A percentile compares a stretch with the other conserved stretches of the same genome.
Conservation (phyloP, 2,329 filamentous ascomycete genomes). For the Ophiostoma pallidulum region DNA sequence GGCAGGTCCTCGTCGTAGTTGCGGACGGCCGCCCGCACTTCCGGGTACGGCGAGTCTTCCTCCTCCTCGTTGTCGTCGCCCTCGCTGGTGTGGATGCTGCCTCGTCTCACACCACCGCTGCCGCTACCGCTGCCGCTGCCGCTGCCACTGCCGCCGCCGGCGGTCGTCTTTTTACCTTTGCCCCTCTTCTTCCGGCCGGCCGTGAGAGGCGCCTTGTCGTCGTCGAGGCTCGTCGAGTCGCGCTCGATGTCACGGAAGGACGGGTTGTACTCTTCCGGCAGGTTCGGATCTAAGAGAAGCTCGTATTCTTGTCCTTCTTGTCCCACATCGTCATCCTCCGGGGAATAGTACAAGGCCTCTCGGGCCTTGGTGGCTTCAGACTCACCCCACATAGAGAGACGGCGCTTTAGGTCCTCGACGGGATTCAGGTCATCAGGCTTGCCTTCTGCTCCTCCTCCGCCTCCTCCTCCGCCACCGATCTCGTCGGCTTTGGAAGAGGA, state of each 20-base stretch:
- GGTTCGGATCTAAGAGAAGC: constrained; percentile 45
- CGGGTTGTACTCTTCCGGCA: constrained; percentile 35
- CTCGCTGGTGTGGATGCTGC: constrained; percentile 8
- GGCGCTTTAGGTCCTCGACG: constrained; percentile 27
- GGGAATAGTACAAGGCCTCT: constrained; percentile 19
- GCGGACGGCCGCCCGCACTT: constrained; percentile 55
- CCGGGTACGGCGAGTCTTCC: constrained; percentile 49
- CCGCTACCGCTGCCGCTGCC: background rate
- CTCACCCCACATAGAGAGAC: constrained; percentile 33
- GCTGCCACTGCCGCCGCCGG: background rate
- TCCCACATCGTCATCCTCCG: constrained; percentile 30
- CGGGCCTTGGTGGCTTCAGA: constrained; percentile 23
- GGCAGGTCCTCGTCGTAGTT: constrained; percentile 57
- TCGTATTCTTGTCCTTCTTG: constrained; percentile 44
- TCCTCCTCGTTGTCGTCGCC: constrained; percentile 32
- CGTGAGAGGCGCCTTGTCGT: constrained; percentile 15
- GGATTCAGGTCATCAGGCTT: constrained; percentile 15
- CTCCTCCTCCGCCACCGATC: too few relatives aligned
- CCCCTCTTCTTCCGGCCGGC: too few relatives aligned
- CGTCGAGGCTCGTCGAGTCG: constrained; percentile 16
- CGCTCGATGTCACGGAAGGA: constrained; percentile 13
- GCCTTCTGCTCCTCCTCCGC: too few relatives aligned
- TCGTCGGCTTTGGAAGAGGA: background rate
- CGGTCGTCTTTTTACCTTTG: constrained; percentile 2
- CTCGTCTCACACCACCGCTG: too few relatives aligned